Percentiles rank a stretch among this genome's conserved stretches.
These are phyloP conservation scores for Leccinum fallax DNA, from an alignment of 1,284 basidiomycete genomes.

Conservation along the genomic window DNA sequence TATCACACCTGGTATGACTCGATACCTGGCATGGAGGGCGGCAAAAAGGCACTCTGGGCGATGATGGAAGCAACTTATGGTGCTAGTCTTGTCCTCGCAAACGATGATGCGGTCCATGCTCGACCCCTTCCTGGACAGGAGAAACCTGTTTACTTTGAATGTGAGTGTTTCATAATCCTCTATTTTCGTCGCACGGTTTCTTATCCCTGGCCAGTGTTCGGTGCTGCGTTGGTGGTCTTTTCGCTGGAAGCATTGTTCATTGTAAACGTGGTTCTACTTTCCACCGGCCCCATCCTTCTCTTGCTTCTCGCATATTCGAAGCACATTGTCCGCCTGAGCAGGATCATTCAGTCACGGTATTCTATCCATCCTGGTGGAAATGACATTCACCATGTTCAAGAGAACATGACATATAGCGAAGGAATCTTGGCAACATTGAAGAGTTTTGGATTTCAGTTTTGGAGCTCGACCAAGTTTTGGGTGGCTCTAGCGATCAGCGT, in stretches of 20 bases:
- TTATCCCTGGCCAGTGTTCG: slow-evolving; percentile 54
- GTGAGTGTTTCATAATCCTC: slow-evolving; percentile 44
- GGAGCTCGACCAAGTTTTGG: slow-evolving; percentile 60
- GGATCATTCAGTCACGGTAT: slow-evolving; percentile 20
- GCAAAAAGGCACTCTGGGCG: slow-evolving; percentile 63
- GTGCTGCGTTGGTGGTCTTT: slow-evolving; percentile 54
- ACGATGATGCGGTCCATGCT: slow-evolving; percentile 35
- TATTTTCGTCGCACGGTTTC: background rate
- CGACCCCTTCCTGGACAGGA: slow-evolving; percentile 14
- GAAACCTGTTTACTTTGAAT: slow-evolving; percentile 69
- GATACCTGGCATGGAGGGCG: slow-evolving; percentile 54
- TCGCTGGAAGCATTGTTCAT: slow-evolving; percentile 52
- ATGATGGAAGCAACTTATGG: slow-evolving; percentile 69
- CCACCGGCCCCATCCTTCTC: slow-evolving; percentile 59
- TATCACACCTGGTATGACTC: slow-evolving; percentile 75
- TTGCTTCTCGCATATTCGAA: slow-evolving; percentile 45
- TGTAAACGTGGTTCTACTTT: slow-evolving; percentile 60
- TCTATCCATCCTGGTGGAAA: slow-evolving; percentile 13
- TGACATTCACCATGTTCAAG: slow-evolving; percentile 4
- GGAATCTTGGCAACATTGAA: slow-evolving; percentile 16
- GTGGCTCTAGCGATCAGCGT: slow-evolving; percentile 50
- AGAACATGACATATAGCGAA: slow-evolving; percentile 12
- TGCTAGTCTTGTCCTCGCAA: slow-evolving; percentile 56
- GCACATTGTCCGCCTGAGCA: slow-evolving; percentile 23
- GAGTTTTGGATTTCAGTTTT: slow-evolving; percentile 33